Evolutionary conservation across 331 rosid genomes (phyloP).

Genomic region (Pyrus hybrid): DNA sequence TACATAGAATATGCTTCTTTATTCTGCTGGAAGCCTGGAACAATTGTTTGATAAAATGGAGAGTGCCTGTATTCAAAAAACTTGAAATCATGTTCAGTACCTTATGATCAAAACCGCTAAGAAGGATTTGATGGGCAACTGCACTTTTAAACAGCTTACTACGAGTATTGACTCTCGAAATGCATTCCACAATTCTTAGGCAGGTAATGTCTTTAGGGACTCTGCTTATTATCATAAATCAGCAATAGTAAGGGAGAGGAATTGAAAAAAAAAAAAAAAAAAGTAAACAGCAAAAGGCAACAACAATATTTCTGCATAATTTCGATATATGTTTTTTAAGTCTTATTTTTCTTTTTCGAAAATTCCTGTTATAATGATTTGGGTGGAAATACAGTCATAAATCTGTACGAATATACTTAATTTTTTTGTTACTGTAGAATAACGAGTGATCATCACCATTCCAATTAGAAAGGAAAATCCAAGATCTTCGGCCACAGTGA

Average conservation of each 20-base stretch:
- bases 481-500: neutral
- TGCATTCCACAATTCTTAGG: constrained; percentile 67
- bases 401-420: neutral
- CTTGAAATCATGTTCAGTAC: constrained; percentile 22
- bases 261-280: neutral
- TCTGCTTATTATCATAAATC: constrained; percentile 31
- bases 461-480: neutral
- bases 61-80: neutral
- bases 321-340: too few relatives aligned
- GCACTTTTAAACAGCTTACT: constrained; percentile 61
- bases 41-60: neutral
- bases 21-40: neutral
- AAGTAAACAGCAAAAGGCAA: constrained; percentile 2
- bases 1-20: neutral
- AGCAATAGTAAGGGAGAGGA: constrained; percentile 6
- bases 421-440: too few relatives aligned
- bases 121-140: constrained; percentile 62
- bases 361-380: neutral
- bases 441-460: neutral
- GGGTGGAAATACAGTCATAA: neutral
- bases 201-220: constrained; percentile 71
- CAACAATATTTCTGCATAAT: neutral
- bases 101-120: constrained; percentile 42
- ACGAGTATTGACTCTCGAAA: constrained; percentile 50
- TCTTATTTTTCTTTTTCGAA: neutral